Evolutionary conservation across 805 yeast genomes (phyloP).

Genomic region (Myxozyma melibiosi): DNA sequence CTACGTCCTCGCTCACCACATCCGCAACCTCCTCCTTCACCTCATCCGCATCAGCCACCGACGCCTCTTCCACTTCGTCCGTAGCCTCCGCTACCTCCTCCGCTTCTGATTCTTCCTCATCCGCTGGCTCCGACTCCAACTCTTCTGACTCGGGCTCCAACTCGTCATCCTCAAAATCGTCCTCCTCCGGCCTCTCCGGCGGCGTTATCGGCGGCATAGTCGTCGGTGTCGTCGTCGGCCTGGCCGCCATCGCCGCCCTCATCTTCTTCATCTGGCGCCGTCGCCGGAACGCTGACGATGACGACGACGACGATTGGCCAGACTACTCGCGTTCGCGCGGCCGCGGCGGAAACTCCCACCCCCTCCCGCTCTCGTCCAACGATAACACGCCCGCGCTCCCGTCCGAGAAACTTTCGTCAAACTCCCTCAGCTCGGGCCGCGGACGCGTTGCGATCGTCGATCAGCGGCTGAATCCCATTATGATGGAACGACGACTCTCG

Average conservation of each 20-base stretch:
- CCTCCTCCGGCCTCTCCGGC: slow-evolving; percentile 33
- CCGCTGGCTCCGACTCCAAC: slow-evolving; percentile 34
- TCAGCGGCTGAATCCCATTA: slow-evolving; percentile 70
- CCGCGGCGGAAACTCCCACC: slow-evolving; percentile 1
- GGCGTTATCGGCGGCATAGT: slow-evolving; percentile 68
- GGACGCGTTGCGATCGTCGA: slow-evolving; percentile 48
- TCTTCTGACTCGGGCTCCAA: slow-evolving; percentile 34
- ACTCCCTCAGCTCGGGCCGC: slow-evolving; percentile 20
- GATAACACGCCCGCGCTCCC: not conserved
- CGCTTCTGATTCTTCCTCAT: slow-evolving; percentile 3
- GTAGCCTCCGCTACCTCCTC: slow-evolving; percentile 39
- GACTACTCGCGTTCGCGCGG: slow-evolving; percentile 16
- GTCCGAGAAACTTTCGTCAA: slow-evolving; percentile 21
- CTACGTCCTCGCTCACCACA: not conserved
- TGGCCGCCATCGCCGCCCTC: slow-evolving; percentile 46
- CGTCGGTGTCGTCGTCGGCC: slow-evolving; percentile 55
- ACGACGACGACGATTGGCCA: slow-evolving; percentile 43
- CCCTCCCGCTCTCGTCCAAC: slow-evolving; percentile 2
- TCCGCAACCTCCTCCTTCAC: slow-evolving; percentile 13
- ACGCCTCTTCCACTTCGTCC: slow-evolving; percentile 38
- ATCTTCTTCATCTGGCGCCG: slow-evolving; percentile 50
- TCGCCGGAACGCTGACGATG: slow-evolving; percentile 48
- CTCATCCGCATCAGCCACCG: slow-evolving; percentile 16
- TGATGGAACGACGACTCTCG: slow-evolving; percentile 76
- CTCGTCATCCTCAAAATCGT: slow-evolving; percentile 36